Evolutionary conservation across 2,329 filamentous ascomycete genomes (phyloP), one percentile per base, ranked within the genome.

Genomic region (Aspergillus fumigatiaffinis): DNA sequence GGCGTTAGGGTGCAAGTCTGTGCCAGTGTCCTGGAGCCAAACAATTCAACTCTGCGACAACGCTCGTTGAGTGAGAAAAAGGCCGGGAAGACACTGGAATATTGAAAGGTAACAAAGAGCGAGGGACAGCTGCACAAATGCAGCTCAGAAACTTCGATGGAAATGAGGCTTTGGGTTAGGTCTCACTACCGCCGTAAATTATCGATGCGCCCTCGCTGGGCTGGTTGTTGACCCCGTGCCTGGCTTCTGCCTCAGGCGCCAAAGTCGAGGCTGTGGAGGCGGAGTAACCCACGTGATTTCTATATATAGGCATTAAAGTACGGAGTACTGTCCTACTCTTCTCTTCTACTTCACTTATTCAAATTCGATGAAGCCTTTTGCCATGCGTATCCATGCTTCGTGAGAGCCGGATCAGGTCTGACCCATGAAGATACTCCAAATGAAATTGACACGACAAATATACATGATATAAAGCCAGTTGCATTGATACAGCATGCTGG

Each of bases 231-330:
- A 17, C 51, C 51, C 51, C 51, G 41, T 48, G 38, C 21, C 20
- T 20, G 29, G n/a, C 28, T 12, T 8, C n/a, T 46, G 56, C 59
- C 57, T 55, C 28, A 60, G 58, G 55, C 52, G 14, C 42, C 14
- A 48, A 41, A 14, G 20, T 12, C 21, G 41, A 21, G n/a, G 21
- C 7, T 21, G 41, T 10, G 41, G n/a, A 21, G 52, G 25, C n/a
- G 26, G 10, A 23, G 17, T n/a, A 21, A 3, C 35, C 44, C 54
- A 60, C 58, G 52, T 60, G 58, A 57, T 35, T 14, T 32, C 8
- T 47, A 47, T 47, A 12, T 47, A 47, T 47, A 46, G 42, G 21
- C 7, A 12, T 46, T 6, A 6, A 12, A 21, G 7, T 21, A 21
- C 42, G 9, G 21, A 21, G 7, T 21, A 21, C 42, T 20, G 21